Evolutionary conservation across 352 stramenopile genomes (phyloP).

Genomic region (Nothophytophthora sp.): DNA sequence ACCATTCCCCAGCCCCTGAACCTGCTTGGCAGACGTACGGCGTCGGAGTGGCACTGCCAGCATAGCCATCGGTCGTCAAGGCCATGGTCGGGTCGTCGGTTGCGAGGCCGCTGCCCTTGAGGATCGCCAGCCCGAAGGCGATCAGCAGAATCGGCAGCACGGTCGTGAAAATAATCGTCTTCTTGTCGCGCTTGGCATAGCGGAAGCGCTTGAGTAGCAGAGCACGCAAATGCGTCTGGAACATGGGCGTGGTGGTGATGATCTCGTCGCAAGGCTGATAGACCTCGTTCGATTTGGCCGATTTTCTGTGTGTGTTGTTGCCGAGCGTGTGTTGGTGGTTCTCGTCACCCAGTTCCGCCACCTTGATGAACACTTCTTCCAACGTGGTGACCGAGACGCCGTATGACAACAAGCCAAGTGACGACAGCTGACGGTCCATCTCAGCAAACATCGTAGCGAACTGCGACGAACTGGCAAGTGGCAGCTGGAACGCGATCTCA

Average conservation of each 20-base stretch:
- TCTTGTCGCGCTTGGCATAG: slow-evolving; percentile 58
- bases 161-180: slow-evolving; percentile 59
- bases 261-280: slow-evolving; percentile 15
- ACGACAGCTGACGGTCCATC: slow-evolving; percentile 45
- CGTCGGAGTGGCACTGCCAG: slow-evolving; percentile 34
- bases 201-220: slow-evolving; percentile 65
- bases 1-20: slow-evolving; percentile 30
- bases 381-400: slow-evolving; percentile 82
- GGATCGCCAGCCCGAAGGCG: slow-evolving; percentile 45
- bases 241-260: slow-evolving; percentile 18
- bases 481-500: slow-evolving; percentile 74
- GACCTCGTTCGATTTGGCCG: neutral
- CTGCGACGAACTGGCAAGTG: slow-evolving; percentile 36
- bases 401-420: slow-evolving; percentile 50
- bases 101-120: slow-evolving; percentile 38
- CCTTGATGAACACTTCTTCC: slow-evolving; percentile 85
- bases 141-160: slow-evolving; percentile 59
- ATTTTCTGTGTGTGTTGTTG: slow-evolving; percentile 18
- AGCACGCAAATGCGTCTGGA: slow-evolving; percentile 41
- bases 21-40: slow-evolving; percentile 46
- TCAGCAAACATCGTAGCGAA: slow-evolving; percentile 68
- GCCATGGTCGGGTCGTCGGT: slow-evolving; percentile 43
- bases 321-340: slow-evolving; percentile 40
- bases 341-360: slow-evolving; percentile 45
- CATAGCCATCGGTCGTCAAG: slow-evolving; percentile 28